phyloP scores from a whole-genome alignment of 768 basidiomycete species.

The Leccinellum albellum region DNA sequence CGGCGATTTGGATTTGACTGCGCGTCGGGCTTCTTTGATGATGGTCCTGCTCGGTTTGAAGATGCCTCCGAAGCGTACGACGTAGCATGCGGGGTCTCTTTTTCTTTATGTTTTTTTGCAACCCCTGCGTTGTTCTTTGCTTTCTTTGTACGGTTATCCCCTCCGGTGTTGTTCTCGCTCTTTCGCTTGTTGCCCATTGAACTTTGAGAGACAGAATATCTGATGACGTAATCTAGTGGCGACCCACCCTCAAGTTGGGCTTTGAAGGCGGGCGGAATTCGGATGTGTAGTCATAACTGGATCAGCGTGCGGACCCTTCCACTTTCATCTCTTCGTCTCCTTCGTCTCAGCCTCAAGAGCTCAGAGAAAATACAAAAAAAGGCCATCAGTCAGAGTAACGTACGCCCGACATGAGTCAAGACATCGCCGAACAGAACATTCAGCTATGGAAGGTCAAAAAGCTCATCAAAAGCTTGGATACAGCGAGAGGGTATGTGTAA shows the following conservation, averaged over 20 bases:
- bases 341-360: slow-evolving; percentile 21
- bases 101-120: slow-evolving; percentile 3
- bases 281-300: not conserved
- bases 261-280: slow-evolving; percentile 11
- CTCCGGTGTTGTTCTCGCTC: slow-evolving; percentile 6
- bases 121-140: slow-evolving; percentile 10
- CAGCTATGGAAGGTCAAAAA: slow-evolving; percentile 99
- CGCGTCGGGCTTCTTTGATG: slow-evolving; percentile 1
- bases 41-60: not conserved
- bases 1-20: slow-evolving; percentile 16
- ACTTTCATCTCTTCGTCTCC: slow-evolving; percentile 8
- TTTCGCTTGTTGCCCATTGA: slow-evolving; percentile 25
- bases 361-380: slow-evolving; percentile 11
- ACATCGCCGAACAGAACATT: slow-evolving; percentile 89
- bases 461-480: slow-evolving; percentile 96
- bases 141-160: slow-evolving; percentile 10
- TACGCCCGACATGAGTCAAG: slow-evolving; percentile 69
- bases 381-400: slow-evolving; percentile 8
- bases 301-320: not conserved
- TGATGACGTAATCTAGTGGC: slow-evolving; percentile 8
- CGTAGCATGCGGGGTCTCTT: not conserved
- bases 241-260: slow-evolving; percentile 23
- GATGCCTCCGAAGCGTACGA: not conserved
- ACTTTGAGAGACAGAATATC: not conserved
- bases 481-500: slow-evolving; percentile 49